phyloP scores from a whole-genome alignment of 2,329 filamentous ascomycete species.

The Pyrenochaeta sp. region DNA sequence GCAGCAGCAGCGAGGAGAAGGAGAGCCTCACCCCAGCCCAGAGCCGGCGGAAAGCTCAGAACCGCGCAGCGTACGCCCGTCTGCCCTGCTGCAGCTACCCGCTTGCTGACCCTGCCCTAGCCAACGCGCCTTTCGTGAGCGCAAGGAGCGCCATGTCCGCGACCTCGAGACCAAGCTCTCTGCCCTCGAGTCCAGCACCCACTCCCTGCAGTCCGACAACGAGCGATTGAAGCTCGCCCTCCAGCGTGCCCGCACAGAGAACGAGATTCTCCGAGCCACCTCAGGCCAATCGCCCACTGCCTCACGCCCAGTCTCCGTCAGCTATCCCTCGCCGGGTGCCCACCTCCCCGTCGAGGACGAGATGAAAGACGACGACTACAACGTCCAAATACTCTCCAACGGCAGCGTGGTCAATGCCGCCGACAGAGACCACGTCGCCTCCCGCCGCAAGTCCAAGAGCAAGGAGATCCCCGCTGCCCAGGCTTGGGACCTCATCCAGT shows the following conservation, averaged over 20 bases:
- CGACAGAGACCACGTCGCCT: conserved; percentile 33
- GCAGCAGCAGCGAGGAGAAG: conserved; percentile 58
- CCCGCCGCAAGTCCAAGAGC: conserved; percentile 25
- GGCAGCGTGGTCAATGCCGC: conserved; percentile 42
- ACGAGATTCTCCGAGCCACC: conserved; percentile 88
- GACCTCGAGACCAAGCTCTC: conserved; percentile 89
- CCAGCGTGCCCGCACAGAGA: conserved; percentile 85
- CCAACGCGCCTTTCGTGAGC: conserved; percentile 93
- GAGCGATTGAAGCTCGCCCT: conserved; percentile 84
- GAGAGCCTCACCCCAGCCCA: conserved; percentile 56
- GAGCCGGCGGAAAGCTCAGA: conserved; percentile 72
- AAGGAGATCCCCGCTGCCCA: conserved; percentile 51
- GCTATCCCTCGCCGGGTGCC: conserved; percentile 50
- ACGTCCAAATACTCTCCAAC: conserved; percentile 36
- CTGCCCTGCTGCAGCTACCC: conserved; percentile 1
- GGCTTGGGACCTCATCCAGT: conserved; percentile 89
- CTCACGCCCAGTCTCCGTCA: conserved; percentile 48
- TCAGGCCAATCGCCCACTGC: conserved; percentile 57
- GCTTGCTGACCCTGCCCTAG: conserved; percentile 57
- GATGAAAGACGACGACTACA: conserved; percentile 34
- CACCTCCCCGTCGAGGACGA: conserved; percentile 30
- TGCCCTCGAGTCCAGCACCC: conserved; percentile 75
- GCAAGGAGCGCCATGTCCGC: conserved; percentile 93
- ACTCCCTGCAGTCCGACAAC: conserved; percentile 79
- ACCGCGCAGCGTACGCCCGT: conserved; percentile 70